Evolutionary conservation across 1,284 basidiomycete species (phyloP), one percentile per base, ranked within the genome.

Genomic region (Fomitopsis betulina): DNA sequence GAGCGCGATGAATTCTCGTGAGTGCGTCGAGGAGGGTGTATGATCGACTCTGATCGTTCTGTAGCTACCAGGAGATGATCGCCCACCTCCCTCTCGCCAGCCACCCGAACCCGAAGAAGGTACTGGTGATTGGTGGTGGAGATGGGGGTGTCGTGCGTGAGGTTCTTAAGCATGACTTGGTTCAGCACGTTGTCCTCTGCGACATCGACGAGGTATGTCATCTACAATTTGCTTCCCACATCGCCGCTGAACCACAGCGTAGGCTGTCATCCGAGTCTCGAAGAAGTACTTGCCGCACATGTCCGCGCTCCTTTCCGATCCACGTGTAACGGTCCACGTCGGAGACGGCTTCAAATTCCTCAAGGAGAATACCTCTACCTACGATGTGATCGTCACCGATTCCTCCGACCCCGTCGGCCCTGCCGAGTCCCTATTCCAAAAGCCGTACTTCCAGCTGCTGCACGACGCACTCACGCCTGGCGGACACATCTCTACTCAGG

Each of bases 31-130:
- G 5, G n/a, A 19, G n/a, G 42, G 13, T 35, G 53, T 49, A 32
- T 37, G 53, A 56, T 61, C 32, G 19, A 38, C 30, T 37, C 23
- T 54, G 54, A 56, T 39, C 43, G 58, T 42, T 23, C 3, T 23
- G 43, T 66, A 95, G 93, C n/a, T 98, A 98, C 77, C 97, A 99
- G 74, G 96, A 99, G 79, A 98, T 99, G 96, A 99, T 99, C 68
- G 85, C 96, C 19, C 96, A 98, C 77, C 79, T 99, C 53, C 96
- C 96, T 39, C 83, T 99, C 64, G 89, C 93, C 25, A 95, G 91
- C 63, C 96, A 99, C 75, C 96, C 97, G 32, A 93, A 98, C 81
- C 97, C 96, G 1, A 91, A 94, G 77, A 89, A 91, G 68, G 96
- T 98, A 23, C 87, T 99, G 39, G 95, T 99, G 58, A 96, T 99